A percentile compares a stretch with the other conserved stretches of the same genome.
phyloP scores from a whole-genome alignment of 202 grass and related monocot genomes.

The Carex sylvatica region DNA sequence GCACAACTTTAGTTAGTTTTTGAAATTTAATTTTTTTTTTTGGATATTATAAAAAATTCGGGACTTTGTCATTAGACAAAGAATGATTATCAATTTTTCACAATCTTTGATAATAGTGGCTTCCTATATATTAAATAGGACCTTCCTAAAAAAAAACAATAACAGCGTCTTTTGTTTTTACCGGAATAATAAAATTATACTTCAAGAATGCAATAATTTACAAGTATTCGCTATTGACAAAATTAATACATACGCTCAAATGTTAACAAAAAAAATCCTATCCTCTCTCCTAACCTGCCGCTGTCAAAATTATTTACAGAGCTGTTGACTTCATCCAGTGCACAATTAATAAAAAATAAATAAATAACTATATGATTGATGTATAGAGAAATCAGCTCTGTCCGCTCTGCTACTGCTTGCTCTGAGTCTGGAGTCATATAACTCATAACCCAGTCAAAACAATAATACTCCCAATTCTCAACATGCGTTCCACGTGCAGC shows the following conservation, averaged over 20 bases:
- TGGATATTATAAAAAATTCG: too few species aligned
- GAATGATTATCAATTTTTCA: too few species aligned
- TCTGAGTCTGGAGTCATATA: not conserved
- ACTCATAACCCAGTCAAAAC: not conserved
- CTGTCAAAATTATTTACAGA: too few species aligned
- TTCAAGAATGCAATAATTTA: not conserved
- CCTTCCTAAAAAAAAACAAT: not conserved
- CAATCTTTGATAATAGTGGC: too few species aligned
- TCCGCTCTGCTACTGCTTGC: not conserved
- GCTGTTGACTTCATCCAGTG: too few species aligned
- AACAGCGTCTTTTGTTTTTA: not conserved
- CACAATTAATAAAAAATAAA: too few species aligned
- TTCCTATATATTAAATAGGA: too few species aligned
- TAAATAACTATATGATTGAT: too few species aligned
- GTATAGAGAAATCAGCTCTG: too few species aligned
- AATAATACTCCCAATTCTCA: not conserved
- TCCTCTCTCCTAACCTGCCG: not conserved
- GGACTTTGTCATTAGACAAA: too few species aligned
- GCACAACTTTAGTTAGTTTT: too few species aligned
- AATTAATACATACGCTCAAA: not conserved
- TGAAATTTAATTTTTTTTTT: too few species aligned
- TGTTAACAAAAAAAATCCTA: not conserved
- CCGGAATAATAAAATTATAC: not conserved
- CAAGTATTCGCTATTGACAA: not conserved
- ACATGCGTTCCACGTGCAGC: not conserved